A percentile compares a stretch with the other conserved stretches of the same genome.
Evolutionary conservation across 192 early-diverging fungal species (phyloP).

Genomic region (Umbelopsis sp.): DNA sequence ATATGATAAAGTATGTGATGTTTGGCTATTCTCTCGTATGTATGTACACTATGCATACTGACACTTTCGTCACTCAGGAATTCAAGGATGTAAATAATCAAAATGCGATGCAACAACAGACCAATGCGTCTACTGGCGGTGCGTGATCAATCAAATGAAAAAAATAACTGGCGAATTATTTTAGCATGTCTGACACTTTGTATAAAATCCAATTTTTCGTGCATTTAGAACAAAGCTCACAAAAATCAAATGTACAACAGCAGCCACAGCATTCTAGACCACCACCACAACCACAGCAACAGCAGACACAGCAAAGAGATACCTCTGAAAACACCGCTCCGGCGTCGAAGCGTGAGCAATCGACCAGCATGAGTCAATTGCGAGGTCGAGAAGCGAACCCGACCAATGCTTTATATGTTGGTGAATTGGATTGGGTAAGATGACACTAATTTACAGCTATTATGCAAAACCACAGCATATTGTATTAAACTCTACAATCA

Average conservation of each 20-base stretch:
- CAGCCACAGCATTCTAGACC: constrained; percentile 21
- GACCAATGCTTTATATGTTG: constrained; percentile 46
- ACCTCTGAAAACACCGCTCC: constrained; percentile 3
- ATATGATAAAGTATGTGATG: constrained; percentile 36
- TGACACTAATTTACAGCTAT: not conserved
- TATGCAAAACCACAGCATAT: not conserved
- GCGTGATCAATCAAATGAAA: not conserved
- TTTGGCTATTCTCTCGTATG: not conserved
- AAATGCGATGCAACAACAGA: constrained; percentile 16
- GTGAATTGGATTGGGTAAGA: constrained; percentile 50
- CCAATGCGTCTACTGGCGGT: constrained; percentile 1
- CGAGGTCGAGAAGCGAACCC: constrained; percentile 32
- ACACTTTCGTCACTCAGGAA: constrained; percentile 8
- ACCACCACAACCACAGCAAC: constrained; percentile 4
- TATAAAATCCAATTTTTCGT: not conserved
- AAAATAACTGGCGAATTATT: not conserved
- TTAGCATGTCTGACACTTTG: not conserved
- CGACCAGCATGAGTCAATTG: constrained; percentile 26
- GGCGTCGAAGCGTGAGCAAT: constrained; percentile 28
- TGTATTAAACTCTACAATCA: not conserved
- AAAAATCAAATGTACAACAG: constrained; percentile 6
- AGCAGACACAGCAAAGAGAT: constrained; percentile 9
- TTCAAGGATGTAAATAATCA: constrained; percentile 21
- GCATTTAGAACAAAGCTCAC: not conserved
- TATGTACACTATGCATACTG: not conserved